phyloP scores from a whole-genome alignment of 2,329 filamentous ascomycete species.

The Microdochium paspali region DNA sequence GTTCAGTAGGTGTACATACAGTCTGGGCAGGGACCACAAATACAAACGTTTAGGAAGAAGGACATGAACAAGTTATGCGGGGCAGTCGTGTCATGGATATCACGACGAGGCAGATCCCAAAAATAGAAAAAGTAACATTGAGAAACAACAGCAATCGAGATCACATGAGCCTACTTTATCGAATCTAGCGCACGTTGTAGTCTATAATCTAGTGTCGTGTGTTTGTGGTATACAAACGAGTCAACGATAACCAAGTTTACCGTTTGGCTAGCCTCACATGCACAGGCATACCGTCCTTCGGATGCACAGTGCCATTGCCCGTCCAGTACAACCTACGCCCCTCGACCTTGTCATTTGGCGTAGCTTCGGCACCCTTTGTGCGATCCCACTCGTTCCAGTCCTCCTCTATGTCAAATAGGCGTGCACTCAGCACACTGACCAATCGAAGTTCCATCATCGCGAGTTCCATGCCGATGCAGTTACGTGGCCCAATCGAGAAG shows the following conservation, averaged over 20 bases:
- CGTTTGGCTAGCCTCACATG: constrained; percentile 15
- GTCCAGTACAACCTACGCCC: constrained; percentile 20
- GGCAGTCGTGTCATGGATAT: too few relatives aligned
- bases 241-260: not conserved
- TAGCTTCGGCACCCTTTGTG: constrained; percentile 11
- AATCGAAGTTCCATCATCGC: constrained; percentile 42
- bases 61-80: too few relatives aligned
- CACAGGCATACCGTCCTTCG: constrained; percentile 28
- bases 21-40: too few relatives aligned
- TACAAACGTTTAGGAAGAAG: too few relatives aligned
- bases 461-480: constrained; percentile 48
- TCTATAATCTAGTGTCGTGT: too few relatives aligned
- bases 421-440: constrained; percentile 34
- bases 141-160: too few relatives aligned
- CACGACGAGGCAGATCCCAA: too few relatives aligned
- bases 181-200: too few relatives aligned
- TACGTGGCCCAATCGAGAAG: constrained; percentile 42
- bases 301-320: constrained; percentile 16
- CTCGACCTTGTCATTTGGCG: constrained; percentile 13
- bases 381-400: constrained; percentile 29
- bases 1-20: too few relatives aligned
- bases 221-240: not conserved
- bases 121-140: too few relatives aligned
- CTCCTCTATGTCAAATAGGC: constrained; percentile 39
- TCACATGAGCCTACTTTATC: too few relatives aligned